Base-by-base conservation (phyloP, 2,329 filamentous ascomycete species). In the Claviceps fusiformis region DNA sequence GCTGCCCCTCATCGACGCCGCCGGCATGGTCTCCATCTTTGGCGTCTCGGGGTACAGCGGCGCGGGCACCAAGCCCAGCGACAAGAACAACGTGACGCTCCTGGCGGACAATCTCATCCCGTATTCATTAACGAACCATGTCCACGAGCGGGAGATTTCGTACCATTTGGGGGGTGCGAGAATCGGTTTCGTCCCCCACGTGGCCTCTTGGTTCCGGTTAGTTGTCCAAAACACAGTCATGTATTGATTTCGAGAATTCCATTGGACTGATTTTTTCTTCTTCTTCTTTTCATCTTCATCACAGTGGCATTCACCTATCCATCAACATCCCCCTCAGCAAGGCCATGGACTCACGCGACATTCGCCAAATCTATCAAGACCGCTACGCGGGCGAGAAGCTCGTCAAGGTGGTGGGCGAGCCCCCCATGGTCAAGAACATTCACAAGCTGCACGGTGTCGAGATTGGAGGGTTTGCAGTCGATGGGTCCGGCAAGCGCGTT, bases 381-480 rank as follows among this genome's bases (percentile, higher is more conserved):
- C 82, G 92, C 29, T 98, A 95, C 66, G 92, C 92, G 6, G 91
- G 91, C 52, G 93, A 97, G 79, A 92, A 90, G 73, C 83, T 98
- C 17, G 85, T 98, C 67, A 95, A 93, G 78, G 82, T 97, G 24
- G 81, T 88, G 5, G 92, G 92, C 54, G 92, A 97, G 70, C 80
- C 87, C 0, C 93, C 92, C 3, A 74, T 84, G 11, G 92, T 97
- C 55, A 95, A 90, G 74, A 76, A 83, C 62, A 96, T 96, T 64
- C 81, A 81, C 62, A 83, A 86, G 59, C 88, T 86, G 73, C 92
- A 97, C 68, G 86, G 88, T 27, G 86, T 95, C 4, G 91, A 97
- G 73, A 90, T 98, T 69, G 93, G 93, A 57, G 91, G 88, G 0
- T 97, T 97, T 65, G 90, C 89, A n/a, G 89, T 96, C 44, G 86